Conservation (phyloP, 2,329 filamentous ascomycete species). For the Cercospora berteroae region DNA sequence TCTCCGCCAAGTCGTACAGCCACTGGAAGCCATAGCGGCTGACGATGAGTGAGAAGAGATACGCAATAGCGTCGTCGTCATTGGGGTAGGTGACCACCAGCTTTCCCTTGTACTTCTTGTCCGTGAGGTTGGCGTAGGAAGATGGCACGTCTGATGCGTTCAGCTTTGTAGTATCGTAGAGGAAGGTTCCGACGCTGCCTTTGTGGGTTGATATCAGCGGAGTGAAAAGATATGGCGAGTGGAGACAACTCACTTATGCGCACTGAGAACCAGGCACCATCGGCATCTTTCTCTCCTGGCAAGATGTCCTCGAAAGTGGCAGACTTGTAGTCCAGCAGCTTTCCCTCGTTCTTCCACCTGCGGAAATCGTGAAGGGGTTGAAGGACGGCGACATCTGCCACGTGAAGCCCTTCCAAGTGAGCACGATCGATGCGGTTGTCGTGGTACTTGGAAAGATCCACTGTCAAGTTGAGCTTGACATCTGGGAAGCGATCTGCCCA, state of each 20-base stretch:
- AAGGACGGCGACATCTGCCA: constrained; percentile 50
- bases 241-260: constrained; percentile 36
- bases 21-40: constrained; percentile 45
- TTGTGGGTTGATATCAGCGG: not conserved
- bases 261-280: constrained; percentile 47
- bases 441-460: constrained; percentile 58
- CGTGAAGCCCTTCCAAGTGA: constrained; percentile 36
- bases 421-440: constrained; percentile 46
- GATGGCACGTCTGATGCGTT: constrained; percentile 33
- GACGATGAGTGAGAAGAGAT: constrained; percentile 49
- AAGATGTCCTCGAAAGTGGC: constrained; percentile 47
- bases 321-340: constrained; percentile 52
- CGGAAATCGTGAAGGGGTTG: constrained; percentile 55
- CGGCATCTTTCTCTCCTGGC: constrained; percentile 44
- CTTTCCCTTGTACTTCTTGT: constrained; percentile 54
- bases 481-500: constrained; percentile 52
- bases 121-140: constrained; percentile 47
- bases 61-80: constrained; percentile 58
- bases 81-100: constrained; percentile 57
- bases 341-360: constrained; percentile 51
- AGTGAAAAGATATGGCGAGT: not conserved
- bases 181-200: constrained; percentile 26
- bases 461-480: constrained; percentile 54
- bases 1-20: constrained; percentile 47
- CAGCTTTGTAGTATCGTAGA: constrained; percentile 41